phyloP scores from a whole-genome alignment of 208 protist species.

The Leishmania gerbilli region DNA sequence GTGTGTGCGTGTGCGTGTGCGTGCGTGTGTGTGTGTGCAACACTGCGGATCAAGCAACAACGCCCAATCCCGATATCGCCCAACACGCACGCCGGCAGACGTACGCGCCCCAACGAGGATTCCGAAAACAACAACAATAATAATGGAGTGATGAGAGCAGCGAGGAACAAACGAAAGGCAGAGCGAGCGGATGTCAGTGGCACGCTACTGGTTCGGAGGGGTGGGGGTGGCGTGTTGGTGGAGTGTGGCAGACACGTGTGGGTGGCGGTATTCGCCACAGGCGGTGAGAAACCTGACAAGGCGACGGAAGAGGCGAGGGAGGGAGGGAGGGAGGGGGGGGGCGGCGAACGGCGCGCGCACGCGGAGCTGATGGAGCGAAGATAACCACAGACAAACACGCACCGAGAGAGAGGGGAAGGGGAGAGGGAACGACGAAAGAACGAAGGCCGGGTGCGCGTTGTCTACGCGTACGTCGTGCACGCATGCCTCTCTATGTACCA shows the following conservation, averaged over 20 bases:
- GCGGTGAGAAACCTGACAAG: background rate
- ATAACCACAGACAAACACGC: background rate
- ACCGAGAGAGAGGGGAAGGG: background rate
- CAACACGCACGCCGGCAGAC: background rate
- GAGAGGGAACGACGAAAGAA: background rate
- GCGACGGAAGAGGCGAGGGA: background rate
- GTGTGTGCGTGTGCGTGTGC: no score
- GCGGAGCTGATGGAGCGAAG: background rate
- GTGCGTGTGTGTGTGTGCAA: no score
- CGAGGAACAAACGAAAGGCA: no score
- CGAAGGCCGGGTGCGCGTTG: background rate
- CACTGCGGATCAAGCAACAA: background rate
- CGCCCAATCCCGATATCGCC: background rate
- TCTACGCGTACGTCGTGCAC: background rate
- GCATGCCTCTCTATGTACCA: no score
- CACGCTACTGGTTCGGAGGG: background rate
- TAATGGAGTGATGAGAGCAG: no score
- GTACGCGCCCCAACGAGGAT: background rate
- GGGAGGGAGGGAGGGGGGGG: background rate
- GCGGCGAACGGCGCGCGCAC: background rate
- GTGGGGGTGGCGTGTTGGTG: background rate
- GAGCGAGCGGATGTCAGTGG: no score
- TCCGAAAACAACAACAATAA: background rate
- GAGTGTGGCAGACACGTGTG: background rate
- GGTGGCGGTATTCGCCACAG: background rate